phyloP scores from a whole-genome alignment of 306 rosid species.

The Quercus alba region DNA sequence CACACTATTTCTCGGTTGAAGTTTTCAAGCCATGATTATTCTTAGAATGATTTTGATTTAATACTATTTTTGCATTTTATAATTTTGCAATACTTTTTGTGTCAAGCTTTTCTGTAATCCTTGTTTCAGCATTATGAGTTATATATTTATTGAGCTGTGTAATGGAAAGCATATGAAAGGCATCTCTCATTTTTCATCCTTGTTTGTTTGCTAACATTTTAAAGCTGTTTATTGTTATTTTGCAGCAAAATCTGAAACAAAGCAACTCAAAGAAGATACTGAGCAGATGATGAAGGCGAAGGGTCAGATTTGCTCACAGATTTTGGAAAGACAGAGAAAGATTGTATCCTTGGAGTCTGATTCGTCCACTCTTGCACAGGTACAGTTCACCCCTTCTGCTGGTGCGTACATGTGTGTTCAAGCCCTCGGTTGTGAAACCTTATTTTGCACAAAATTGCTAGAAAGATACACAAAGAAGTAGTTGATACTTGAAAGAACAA shows the following conservation, averaged over 20 bases:
- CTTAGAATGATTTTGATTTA: background rate
- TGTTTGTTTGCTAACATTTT: background rate
- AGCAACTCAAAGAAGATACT: conserved; percentile 42
- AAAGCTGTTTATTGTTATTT: background rate
- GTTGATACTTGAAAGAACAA: background rate
- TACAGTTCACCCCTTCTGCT: conserved; percentile 29
- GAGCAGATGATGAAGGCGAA: conserved; percentile 48
- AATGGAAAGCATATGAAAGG: too few relatives aligned
- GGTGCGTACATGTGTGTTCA: background rate
- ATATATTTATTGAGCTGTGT: background rate
- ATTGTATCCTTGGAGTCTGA: conserved; percentile 56
- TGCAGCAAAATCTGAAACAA: conserved; percentile 60
- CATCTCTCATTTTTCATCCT: background rate
- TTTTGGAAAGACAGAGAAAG: conserved; percentile 62
- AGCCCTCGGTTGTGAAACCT: too few relatives aligned
- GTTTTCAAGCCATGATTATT: background rate
- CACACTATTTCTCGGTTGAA: background rate
- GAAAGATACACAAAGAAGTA: background rate
- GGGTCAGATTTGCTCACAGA: conserved; percentile 73
- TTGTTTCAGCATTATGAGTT: background rate
- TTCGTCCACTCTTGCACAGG: conserved; percentile 69
- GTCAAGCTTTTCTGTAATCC: background rate
- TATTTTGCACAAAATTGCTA: background rate
- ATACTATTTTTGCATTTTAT: background rate
- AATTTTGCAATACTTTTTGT: background rate